These are phyloP conservation scores for Fraxinus albicans DNA, from an alignment of 305 asterid genomes.

Conservation along the genomic window DNA sequence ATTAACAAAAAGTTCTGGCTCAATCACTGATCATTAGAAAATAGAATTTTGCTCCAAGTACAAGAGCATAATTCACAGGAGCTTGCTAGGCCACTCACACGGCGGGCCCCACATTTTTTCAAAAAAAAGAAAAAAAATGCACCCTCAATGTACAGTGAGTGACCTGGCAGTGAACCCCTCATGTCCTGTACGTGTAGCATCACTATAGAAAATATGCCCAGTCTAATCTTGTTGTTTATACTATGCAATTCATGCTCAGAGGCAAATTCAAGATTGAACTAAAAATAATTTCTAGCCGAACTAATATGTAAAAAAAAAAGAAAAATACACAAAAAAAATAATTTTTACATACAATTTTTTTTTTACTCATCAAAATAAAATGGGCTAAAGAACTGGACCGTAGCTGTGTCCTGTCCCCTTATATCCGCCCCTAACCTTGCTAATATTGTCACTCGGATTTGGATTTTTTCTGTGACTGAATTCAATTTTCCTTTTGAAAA, in stretches of 20 bases:
- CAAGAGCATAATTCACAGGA: too few relatives aligned
- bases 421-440: neutral
- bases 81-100: too few relatives aligned
- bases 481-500: neutral
- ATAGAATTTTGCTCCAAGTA: too few relatives aligned
- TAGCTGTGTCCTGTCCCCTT: neutral
- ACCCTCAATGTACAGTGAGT: too few relatives aligned
- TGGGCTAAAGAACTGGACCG: neutral
- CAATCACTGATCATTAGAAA: neutral
- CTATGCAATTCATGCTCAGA: neutral
- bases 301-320: neutral
- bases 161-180: too few relatives aligned
- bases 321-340: too few relatives aligned
- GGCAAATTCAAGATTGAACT: neutral
- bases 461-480: constrained; percentile 37
- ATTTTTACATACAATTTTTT: too few relatives aligned
- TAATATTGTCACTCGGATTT: neutral
- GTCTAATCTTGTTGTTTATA: neutral
- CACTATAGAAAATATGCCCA: neutral
- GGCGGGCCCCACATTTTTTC: too few relatives aligned
- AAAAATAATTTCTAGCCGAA: neutral
- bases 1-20: neutral
- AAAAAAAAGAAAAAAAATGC: too few relatives aligned
- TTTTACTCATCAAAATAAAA: too few relatives aligned
- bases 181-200: too few relatives aligned